Evolutionary conservation across 169 alveolate genomes (phyloP), one percentile per base, ranked within the genome.

Genomic region (Eimeria praecox): DNA sequence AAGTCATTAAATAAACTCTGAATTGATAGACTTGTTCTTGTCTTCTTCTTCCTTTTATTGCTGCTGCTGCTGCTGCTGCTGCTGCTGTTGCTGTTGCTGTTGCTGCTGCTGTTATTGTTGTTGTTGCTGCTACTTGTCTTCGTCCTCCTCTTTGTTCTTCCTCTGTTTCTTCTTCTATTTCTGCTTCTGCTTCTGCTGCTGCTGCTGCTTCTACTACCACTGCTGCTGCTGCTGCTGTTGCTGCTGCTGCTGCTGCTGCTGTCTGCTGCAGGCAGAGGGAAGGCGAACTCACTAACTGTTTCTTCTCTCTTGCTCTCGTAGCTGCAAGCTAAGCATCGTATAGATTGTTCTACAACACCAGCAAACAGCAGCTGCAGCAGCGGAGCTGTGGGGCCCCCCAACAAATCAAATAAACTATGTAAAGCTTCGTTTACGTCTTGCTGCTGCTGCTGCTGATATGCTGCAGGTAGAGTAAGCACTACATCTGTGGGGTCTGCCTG

Each of bases 401-500:
- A 87, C 12, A 87, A 71, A 42, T 97, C 98, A 64, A 97, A 95
- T 14, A 97, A 82, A 56, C 92, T 96, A 54, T 97, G 93, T 3
- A 96, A 71, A 33, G 97, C 97, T 89, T 97, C 98, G 0, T 98
- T 97, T 2, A 96, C 98, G 82, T 97, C 98, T 89, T 97, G 98
- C 92, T 97, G 98, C 75, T 97, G 95, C 78, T 95, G 82, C 30
- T 75, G 83, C 64, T 92, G 96, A 75, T 95, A 95, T 75, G 96
- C 96, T 2, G 88, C 87, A 22, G 98, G 98, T 40, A 97, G 89
- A 22, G 90, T 78, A 38, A n/a, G n/a, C 49, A 78, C 38, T 38
- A 91, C 62, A 18, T 73, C 78, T 14, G 92, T 54, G 6, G 92
- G 59, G 52, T 54, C 75, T 1, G 80, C 78, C 35, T 33, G 6